phyloP scores from a whole-genome alignment of 2,329 filamentous ascomycete genomes.

The Sclerotinia minor region DNA sequence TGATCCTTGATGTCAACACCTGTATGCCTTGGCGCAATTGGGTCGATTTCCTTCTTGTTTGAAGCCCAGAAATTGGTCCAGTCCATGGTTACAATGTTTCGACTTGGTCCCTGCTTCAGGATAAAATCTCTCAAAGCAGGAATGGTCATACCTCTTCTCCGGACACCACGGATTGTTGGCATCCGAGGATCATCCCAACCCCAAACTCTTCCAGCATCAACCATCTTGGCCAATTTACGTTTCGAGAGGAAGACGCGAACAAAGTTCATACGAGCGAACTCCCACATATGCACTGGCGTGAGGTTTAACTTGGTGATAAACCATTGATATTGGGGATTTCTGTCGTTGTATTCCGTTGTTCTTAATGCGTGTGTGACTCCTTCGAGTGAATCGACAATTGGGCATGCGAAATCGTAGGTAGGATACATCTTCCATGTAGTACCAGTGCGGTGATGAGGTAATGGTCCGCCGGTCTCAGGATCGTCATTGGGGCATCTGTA shows the following conservation, averaged over 20 bases:
- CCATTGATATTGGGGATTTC: slow-evolving; percentile 85
- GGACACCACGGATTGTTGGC: slow-evolving; percentile 79
- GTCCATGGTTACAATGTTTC: slow-evolving; percentile 82
- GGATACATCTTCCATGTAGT: slow-evolving; percentile 82
- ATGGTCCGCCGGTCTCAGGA: slow-evolving; percentile 47
- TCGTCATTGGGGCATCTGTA: slow-evolving; percentile 82
- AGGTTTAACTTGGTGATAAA: slow-evolving; percentile 73
- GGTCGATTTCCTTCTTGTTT: slow-evolving; percentile 85
- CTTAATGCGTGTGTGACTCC: slow-evolving; percentile 81
- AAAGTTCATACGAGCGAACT: slow-evolving; percentile 83
- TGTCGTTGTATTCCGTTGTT: slow-evolving; percentile 85
- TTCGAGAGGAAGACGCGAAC: slow-evolving; percentile 80
- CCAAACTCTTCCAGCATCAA: slow-evolving; percentile 72
- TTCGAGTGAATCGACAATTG: slow-evolving; percentile 76
- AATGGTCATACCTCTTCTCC: slow-evolving; percentile 76
- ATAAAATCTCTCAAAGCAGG: slow-evolving; percentile 80
- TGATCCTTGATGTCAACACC: slow-evolving; percentile 69
- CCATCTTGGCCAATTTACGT: slow-evolving; percentile 81
- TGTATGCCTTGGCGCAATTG: slow-evolving; percentile 71
- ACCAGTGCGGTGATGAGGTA: slow-evolving; percentile 83
- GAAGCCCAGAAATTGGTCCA: slow-evolving; percentile 69
- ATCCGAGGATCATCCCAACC: slow-evolving; percentile 87
- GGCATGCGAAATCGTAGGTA: slow-evolving; percentile 84
- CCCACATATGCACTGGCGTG: slow-evolving; percentile 79
- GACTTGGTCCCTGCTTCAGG: slow-evolving; percentile 77